These are phyloP conservation scores for Botrytis sinoallii DNA, from an alignment of 2,329 filamentous ascomycete genomes.

Conservation along the genomic window DNA sequence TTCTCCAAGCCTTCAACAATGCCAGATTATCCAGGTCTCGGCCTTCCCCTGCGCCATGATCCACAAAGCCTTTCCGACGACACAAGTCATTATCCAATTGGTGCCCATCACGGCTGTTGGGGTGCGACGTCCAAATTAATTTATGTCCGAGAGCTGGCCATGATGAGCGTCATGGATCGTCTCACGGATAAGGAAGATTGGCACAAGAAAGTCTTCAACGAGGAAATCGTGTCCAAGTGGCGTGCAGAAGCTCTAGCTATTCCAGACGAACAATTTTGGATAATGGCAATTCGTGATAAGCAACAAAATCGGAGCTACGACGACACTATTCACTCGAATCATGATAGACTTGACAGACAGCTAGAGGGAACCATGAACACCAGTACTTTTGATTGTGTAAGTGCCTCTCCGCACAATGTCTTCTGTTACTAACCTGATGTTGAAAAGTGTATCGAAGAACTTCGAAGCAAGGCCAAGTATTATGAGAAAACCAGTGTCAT, in stretches of 20 bases:
- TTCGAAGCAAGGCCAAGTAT: conserved; percentile 27
- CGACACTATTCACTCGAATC: neutral
- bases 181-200: conserved; percentile 34
- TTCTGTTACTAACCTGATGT: conserved; percentile 35
- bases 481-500: conserved; percentile 26
- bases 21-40: conserved; percentile 5
- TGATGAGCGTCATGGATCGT: conserved; percentile 32
- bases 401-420: neutral
- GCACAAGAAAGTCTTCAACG: conserved; percentile 33
- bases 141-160: conserved; percentile 31
- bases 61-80: neutral
- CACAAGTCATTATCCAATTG: neutral
- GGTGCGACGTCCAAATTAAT: neutral
- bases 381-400: conserved; percentile 10
- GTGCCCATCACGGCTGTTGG: neutral
- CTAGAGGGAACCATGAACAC: neutral
- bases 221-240: conserved; percentile 33
- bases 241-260: conserved; percentile 27
- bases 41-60: neutral
- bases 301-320: neutral
- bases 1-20: neutral
- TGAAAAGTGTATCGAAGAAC: conserved; percentile 33
- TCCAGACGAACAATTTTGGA: conserved; percentile 26
- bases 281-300: neutral
- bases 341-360: neutral